phyloP scores from a whole-genome alignment of 1,284 basidiomycete species.

The Ceratobasidium sp. region DNA sequence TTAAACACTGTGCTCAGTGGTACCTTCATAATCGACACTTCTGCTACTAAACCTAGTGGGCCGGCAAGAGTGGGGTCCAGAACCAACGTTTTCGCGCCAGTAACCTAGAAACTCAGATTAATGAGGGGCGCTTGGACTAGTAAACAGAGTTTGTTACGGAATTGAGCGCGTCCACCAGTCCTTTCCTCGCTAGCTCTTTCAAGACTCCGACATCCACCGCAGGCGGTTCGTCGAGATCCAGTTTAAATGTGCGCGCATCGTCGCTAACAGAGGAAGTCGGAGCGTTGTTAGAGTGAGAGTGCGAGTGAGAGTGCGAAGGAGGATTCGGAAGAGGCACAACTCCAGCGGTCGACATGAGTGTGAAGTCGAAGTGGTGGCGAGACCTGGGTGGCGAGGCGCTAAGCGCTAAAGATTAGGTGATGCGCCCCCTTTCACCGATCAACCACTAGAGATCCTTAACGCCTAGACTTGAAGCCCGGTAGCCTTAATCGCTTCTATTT shows the following conservation, averaged over 20 bases:
- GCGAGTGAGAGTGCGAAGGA: conserved; percentile 8
- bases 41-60: conserved; percentile 91
- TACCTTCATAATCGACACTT: conserved; percentile 92
- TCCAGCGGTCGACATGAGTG: conserved; percentile 29
- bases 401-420: conserved; percentile 37
- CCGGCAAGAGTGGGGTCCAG: conserved; percentile 90
- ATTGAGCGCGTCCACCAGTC: conserved; percentile 82
- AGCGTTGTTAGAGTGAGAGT: conserved; percentile 30
- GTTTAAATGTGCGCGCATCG: conserved; percentile 41
- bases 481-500: not conserved
- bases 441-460: conserved; percentile 36
- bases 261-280: conserved; percentile 42
- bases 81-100: conserved; percentile 95
- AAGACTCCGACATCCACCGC: conserved; percentile 74
- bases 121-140: not conserved
- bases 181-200: conserved; percentile 79
- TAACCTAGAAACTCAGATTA: conserved; percentile 67
- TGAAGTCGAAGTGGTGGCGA: not conserved
- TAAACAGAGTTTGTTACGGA: conserved; percentile 63
- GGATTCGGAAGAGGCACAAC: conserved; percentile 18
- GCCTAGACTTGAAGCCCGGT: conserved; percentile 29
- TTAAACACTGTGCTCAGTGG: conserved; percentile 40
- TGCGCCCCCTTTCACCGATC: conserved; percentile 22
- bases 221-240: conserved; percentile 42
- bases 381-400: not conserved